Percentiles rank a stretch among this genome's conserved stretches.
Conservation (phyloP, 768 basidiomycete genomes). For the Boletus barrowsii region DNA sequence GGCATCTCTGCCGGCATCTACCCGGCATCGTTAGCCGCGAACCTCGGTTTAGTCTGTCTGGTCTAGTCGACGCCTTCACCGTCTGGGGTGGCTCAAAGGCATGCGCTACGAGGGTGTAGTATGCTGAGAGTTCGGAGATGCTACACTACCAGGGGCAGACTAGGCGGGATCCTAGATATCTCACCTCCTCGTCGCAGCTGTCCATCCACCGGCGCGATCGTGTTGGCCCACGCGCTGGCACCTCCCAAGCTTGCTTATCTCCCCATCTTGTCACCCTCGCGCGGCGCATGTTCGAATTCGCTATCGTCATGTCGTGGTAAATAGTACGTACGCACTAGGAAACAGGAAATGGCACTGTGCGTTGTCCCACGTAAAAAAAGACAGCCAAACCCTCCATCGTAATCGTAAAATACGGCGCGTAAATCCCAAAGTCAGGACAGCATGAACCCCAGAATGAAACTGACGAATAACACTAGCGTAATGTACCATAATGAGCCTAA, state of each 20-base stretch:
- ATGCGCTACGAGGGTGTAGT: too few species aligned
- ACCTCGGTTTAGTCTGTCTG: slow-evolving; percentile 12
- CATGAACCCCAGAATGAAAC: slow-evolving; percentile 24
- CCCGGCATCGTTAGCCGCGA: slow-evolving; percentile 28
- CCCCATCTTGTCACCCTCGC: neutral
- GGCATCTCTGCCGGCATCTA: slow-evolving; percentile 21
- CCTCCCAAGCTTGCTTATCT: too few species aligned
- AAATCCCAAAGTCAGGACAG: slow-evolving; percentile 18
- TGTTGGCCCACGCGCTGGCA: neutral
- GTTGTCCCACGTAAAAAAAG: slow-evolving; percentile 15
- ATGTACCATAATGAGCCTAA: slow-evolving; percentile 24
- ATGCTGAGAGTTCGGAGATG: too few species aligned
- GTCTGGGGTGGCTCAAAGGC: too few species aligned
- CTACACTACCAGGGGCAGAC: too few species aligned
- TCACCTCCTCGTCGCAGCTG: neutral
- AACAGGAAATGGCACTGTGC: neutral
- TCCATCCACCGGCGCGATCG: neutral
- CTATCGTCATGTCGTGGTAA: slow-evolving; percentile 6
- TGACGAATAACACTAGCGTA: slow-evolving; percentile 24
- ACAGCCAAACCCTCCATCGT: neutral
- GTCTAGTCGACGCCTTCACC: neutral
- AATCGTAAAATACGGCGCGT: slow-evolving; percentile 14
- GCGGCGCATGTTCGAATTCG: neutral
- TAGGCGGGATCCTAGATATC: too few species aligned
- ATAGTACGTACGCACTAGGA: slow-evolving; percentile 14